Evolutionary conservation across 2,329 filamentous ascomycete species (phyloP), one percentile per base, ranked within the genome.

Genomic region (Epicoccum nigrum): DNA sequence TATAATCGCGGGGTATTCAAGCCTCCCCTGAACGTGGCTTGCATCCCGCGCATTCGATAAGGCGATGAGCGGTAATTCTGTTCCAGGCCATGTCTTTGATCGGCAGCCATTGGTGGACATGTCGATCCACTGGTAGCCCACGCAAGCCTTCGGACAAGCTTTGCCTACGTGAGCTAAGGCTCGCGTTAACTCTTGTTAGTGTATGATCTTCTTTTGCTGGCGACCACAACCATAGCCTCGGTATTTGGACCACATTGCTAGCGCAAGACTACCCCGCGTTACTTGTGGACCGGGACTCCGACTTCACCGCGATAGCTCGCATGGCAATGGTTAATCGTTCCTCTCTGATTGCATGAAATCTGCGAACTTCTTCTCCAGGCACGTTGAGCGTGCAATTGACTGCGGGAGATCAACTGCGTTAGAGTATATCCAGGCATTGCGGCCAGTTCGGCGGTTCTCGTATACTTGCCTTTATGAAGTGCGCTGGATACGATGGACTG

Each of bases 31-130:
- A 27, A 21, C 11, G 23, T 46, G 35, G 35, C 44, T 39, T 46
- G 35, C 34, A 40, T 25, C 8, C 15, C 16, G 20, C 9, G 15
- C 7, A 2, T 21, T 19, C 3, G 23, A 25, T 3, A 19, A 40
- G 44, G 35, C 37, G 40, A 47, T 40, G n/a, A 31, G 30, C 44
- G 44, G 44, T 34, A 47, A 47, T 40, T 46, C 4, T 32, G 44
- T 12, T 40, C 35, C 15, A 16, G 35, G 4, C 44, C 28, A 15
- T 20, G 30, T 34, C 16, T 28, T 11, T 15, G 7, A 13, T 20
- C 13, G 27, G 11, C 11, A 8, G 12, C 34, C 12, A 40, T 40
- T 40, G 35, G 35, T 16, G n/a, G 27, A 20, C 19, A 31, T 19
- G 13, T 4, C 11, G 13, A 13, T 9, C 30, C 17, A 20, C 13